phyloP scores from a whole-genome alignment of 768 basidiomycete genomes.

The Lactifluus subvellereus region DNA sequence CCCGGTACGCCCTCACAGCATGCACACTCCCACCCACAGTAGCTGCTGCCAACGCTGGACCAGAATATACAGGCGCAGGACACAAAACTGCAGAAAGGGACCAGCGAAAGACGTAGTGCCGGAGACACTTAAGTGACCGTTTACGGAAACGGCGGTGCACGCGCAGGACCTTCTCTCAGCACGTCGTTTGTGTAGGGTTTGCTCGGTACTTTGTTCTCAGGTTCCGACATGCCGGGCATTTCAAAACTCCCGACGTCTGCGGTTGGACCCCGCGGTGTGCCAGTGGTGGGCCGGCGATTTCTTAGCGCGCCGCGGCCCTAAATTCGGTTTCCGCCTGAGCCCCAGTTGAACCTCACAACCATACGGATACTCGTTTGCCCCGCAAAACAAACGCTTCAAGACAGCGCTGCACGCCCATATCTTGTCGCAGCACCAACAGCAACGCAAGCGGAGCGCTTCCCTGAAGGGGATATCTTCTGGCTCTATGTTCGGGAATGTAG shows the following conservation, averaged over 20 bases:
- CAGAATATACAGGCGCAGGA: too few relatives aligned
- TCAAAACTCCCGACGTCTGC: background rate
- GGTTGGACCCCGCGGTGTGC: background rate
- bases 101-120: background rate
- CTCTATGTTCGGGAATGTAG: constrained; percentile 9
- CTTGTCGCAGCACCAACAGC: background rate
- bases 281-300: constrained; percentile 9
- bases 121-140: constrained; percentile 17
- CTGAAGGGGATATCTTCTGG: background rate
- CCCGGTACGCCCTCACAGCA: background rate
- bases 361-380: background rate
- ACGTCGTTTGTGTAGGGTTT: background rate
- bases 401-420: background rate
- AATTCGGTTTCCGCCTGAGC: background rate
- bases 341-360: background rate
- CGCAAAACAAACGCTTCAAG: background rate
- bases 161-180: background rate
- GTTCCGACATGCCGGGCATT: background rate
- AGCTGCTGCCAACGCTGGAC: too few relatives aligned
- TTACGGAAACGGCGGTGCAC: constrained; percentile 12
- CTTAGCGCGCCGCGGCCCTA: background rate
- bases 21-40: background rate
- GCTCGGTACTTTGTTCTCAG: background rate
- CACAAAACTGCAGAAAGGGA: too few relatives aligned
- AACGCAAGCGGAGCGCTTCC: background rate